phyloP scores from a whole-genome alignment of 805 yeast genomes.

The Saturnispora galanensis region DNA sequence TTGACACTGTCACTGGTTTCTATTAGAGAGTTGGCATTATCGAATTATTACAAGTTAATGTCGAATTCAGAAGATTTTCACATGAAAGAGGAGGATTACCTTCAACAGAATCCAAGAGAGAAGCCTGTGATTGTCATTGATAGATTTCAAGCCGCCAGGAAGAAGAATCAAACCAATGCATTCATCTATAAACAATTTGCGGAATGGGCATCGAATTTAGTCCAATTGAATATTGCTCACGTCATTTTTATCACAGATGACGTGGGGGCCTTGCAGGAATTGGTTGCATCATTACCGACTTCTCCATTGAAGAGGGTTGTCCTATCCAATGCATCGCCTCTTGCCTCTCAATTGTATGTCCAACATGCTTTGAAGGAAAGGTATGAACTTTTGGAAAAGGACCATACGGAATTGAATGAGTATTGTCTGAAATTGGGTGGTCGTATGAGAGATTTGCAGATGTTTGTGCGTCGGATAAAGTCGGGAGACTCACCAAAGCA shows the following conservation, averaged over 20 bases:
- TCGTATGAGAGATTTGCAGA: constrained; percentile 86
- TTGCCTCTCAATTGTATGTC: constrained; percentile 64
- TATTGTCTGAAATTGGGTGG: constrained; percentile 81
- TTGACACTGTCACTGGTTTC: constrained; percentile 63
- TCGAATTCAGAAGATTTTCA: constrained; percentile 15
- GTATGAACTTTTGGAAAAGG: neutral
- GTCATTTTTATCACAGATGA: constrained; percentile 85
- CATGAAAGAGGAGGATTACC: constrained; percentile 64
- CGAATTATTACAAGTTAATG: constrained; percentile 31
- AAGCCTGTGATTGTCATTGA: constrained; percentile 83
- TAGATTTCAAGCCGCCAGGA: constrained; percentile 49
- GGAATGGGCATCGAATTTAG: constrained; percentile 79
- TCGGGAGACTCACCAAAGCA: constrained; percentile 77
- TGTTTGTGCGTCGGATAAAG: constrained; percentile 76
- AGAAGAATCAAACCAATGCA: constrained; percentile 46
- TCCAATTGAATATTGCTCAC: constrained; percentile 75
- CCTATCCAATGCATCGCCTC: constrained; percentile 71
- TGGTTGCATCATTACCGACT: constrained; percentile 70
- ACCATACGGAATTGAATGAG: constrained; percentile 36
- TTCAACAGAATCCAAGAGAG: constrained; percentile 75
- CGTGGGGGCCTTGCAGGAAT: constrained; percentile 58
- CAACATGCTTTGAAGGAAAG: constrained; percentile 36
- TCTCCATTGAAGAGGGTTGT: constrained; percentile 71
- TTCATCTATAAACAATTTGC: constrained; percentile 67
- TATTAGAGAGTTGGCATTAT: constrained; percentile 52